Percentiles rank a stretch among this genome's conserved stretches.
Evolutionary conservation across 2,329 filamentous ascomycete species (phyloP).

Genomic region (Dothistroma septosporum): DNA sequence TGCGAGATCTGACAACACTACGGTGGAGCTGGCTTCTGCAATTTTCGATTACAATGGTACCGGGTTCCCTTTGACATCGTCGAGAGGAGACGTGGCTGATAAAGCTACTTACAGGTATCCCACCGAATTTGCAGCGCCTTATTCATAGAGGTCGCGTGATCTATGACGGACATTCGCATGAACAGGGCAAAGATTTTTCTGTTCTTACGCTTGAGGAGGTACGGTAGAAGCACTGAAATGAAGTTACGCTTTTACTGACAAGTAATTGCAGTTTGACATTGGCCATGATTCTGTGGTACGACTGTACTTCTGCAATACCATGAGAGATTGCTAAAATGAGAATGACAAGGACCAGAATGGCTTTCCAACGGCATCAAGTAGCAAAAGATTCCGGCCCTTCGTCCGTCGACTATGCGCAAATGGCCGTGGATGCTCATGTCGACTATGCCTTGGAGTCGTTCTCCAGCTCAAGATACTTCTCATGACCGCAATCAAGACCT

Average conservation of each 20-base stretch:
- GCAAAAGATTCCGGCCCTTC: too few species aligned
- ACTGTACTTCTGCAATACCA: constrained; percentile 6
- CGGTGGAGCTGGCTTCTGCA: constrained; percentile 8
- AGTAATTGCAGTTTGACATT: neutral
- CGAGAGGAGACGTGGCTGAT: too few species aligned
- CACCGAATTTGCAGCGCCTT: constrained; percentile 8
- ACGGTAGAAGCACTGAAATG: neutral
- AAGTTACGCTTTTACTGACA: neutral
- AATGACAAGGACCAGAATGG: too few species aligned
- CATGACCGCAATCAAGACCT: neutral
- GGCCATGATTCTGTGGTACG: neutral
- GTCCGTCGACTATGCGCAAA: too few species aligned
- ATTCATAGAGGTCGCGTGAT: constrained; percentile 8
- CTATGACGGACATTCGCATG: constrained; percentile 10
- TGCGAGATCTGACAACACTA: constrained; percentile 7
- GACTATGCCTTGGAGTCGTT: too few species aligned
- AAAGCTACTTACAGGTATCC: neutral
- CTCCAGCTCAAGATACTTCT: too few species aligned
- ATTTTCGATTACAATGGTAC: constrained; percentile 6
- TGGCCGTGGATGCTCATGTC: too few species aligned
- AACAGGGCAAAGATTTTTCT: constrained; percentile 1
- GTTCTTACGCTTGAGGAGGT: constrained; percentile 13
- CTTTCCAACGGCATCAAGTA: too few species aligned
- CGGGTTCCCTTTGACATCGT: neutral
- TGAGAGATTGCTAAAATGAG: neutral